phyloP scores from a whole-genome alignment of 768 basidiomycete species.

The Tricholoma sp. region DNA sequence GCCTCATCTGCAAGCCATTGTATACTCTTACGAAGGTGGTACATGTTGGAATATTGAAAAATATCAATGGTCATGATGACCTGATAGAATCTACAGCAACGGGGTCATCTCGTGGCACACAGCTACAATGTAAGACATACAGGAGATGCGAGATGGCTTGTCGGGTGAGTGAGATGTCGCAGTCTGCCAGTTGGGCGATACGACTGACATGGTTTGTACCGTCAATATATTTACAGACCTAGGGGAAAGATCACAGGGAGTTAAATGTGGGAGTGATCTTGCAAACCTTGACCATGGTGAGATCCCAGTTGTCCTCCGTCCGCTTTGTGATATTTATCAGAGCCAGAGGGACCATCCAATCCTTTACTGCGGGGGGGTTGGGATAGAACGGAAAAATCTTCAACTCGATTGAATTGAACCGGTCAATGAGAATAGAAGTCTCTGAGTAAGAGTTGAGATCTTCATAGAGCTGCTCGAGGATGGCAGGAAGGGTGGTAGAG shows the following conservation, averaged over 20 bases:
- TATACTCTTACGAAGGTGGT: conserved; percentile 81
- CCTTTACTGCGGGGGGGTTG: conserved; percentile 83
- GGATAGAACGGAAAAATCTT: conserved; percentile 97
- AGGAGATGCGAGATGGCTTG: conserved; percentile 89
- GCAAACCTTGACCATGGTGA: conserved; percentile 81
- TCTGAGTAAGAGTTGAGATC: conserved; percentile 97
- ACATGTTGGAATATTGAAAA: conserved; percentile 98
- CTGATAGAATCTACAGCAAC: conserved; percentile 74
- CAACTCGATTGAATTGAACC: conserved; percentile 91
- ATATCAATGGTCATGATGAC: conserved; percentile 96
- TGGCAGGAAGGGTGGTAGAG: conserved; percentile 65
- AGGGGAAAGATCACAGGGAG: not conserved
- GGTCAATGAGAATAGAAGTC: conserved; percentile 87
- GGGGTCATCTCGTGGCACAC: conserved; percentile 1
- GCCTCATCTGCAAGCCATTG: conserved; percentile 83
- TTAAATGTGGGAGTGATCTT: not conserved
- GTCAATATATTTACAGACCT: conserved; percentile 81
- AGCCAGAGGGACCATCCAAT: conserved; percentile 95
- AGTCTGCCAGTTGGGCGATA: conserved; percentile 90
- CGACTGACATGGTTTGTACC: conserved; percentile 88
- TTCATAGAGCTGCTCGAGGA: conserved; percentile 94
- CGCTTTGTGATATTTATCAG: conserved; percentile 79
- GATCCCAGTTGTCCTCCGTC: conserved; percentile 91
- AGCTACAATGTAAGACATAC: conserved; percentile 38
- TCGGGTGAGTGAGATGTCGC: conserved; percentile 76